These are phyloP conservation scores for Stylonectria norvegica DNA, from an alignment of 2,329 filamentous ascomycete genomes.

Conservation along the genomic window DNA sequence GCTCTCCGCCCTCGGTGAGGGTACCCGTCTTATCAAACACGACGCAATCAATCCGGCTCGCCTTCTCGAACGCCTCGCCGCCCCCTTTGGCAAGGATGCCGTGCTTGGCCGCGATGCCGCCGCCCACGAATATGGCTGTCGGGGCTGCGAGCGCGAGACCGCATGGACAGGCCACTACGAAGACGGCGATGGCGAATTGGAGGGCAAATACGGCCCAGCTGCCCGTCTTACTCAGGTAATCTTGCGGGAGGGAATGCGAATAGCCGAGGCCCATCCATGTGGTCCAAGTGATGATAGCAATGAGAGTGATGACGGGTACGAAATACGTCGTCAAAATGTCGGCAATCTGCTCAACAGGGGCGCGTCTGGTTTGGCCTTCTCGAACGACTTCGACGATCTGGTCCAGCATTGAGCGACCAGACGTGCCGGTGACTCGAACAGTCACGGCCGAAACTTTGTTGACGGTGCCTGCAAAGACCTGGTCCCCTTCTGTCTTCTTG, in stretches of 20 bases:
- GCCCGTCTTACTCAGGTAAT: slow-evolving; percentile 57
- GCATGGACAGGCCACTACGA: slow-evolving; percentile 83
- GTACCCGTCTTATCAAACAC: slow-evolving; percentile 91
- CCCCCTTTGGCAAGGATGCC: slow-evolving; percentile 82
- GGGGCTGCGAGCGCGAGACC: slow-evolving; percentile 81
- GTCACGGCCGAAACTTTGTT: slow-evolving; percentile 65
- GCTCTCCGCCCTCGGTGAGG: slow-evolving; percentile 69
- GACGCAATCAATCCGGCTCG: slow-evolving; percentile 71
- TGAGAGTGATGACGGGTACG: slow-evolving; percentile 66
- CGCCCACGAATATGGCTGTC: slow-evolving; percentile 80
- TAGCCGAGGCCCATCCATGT: slow-evolving; percentile 66
- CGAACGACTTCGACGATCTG: slow-evolving; percentile 74
- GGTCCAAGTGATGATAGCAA: slow-evolving; percentile 69
- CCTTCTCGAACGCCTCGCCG: slow-evolving; percentile 82
- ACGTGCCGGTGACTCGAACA: slow-evolving; percentile 60
- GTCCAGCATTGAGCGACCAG: slow-evolving; percentile 73
- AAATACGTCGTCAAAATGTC: slow-evolving; percentile 73
- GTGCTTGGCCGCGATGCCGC: slow-evolving; percentile 72
- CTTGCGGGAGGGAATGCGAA: slow-evolving; percentile 51
- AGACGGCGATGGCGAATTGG: slow-evolving; percentile 80
- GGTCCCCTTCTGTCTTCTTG: slow-evolving; percentile 59
- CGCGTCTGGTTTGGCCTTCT: slow-evolving; percentile 72
- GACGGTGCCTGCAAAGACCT: slow-evolving; percentile 69
- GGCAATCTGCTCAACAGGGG: slow-evolving; percentile 72
- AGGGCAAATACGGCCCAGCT: slow-evolving; percentile 71